Evolutionary conservation across 495 filamentous ascomycete genomes (phyloP).

Genomic region (Annulohypoxylon bovei): DNA sequence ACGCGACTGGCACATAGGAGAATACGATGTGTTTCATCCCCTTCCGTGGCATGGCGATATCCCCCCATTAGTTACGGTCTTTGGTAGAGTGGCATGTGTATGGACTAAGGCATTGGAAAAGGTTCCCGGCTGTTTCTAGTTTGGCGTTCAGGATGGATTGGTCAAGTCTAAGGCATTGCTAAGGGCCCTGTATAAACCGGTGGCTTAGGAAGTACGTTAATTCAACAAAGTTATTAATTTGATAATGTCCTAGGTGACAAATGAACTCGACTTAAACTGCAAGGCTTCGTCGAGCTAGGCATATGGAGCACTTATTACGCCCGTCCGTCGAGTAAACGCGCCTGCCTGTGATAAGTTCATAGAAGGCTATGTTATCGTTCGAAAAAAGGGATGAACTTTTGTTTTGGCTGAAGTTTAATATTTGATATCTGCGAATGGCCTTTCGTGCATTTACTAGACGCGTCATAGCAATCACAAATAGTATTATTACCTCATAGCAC

Average conservation of each 20-base stretch:
- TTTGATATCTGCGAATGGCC: not conserved
- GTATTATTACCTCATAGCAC: no score
- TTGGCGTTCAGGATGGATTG: not conserved
- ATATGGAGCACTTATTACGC: not conserved
- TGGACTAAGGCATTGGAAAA: not conserved
- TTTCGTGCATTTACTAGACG: not conserved
- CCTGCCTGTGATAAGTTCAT: not conserved
- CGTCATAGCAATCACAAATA: not conserved
- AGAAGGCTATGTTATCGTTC: not conserved
- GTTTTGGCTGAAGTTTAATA: not conserved
- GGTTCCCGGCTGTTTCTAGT: not conserved
- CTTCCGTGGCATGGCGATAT: not conserved
- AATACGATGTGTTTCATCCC: not conserved
- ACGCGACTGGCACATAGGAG: not conserved
- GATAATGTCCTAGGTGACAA: not conserved
- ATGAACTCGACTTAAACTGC: not conserved
- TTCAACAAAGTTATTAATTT: not conserved
- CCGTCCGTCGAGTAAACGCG: not conserved
- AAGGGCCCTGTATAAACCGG: not conserved
- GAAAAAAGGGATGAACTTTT: not conserved
- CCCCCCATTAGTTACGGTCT: not conserved
- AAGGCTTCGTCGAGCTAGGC: not conserved
- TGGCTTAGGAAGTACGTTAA: slow-evolving; percentile 10
- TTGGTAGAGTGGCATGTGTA: not conserved
- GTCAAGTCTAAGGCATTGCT: not conserved